These are phyloP conservation scores for Pyrenula massariospora DNA, from an alignment of 495 filamentous ascomycete species.

Conservation along the genomic window DNA sequence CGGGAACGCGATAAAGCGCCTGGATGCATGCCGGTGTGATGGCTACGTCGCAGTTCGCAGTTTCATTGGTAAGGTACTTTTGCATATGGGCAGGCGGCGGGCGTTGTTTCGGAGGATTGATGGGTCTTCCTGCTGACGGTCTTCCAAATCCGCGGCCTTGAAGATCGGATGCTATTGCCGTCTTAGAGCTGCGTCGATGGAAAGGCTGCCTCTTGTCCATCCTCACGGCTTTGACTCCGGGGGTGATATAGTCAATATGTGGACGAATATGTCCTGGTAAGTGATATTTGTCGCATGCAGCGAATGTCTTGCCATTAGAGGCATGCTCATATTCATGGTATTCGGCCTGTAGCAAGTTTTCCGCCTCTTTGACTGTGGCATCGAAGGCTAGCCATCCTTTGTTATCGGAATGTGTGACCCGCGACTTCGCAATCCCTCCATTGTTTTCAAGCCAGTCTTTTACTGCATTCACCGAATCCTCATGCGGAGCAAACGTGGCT, in stretches of 20 bases:
- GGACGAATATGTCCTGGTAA: slow-evolving; percentile 27
- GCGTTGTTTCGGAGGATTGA: neutral
- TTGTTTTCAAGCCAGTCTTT: slow-evolving; percentile 25
- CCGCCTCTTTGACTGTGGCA: slow-evolving; percentile 28
- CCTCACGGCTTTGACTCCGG: slow-evolving; percentile 11
- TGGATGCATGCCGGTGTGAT: slow-evolving; percentile 45
- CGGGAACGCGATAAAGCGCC: slow-evolving; percentile 40
- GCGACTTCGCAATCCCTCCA: slow-evolving; percentile 25
- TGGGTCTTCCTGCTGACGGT: neutral
- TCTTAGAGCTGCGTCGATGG: neutral
- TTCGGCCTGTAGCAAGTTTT: slow-evolving; percentile 38
- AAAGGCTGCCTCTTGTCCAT: neutral
- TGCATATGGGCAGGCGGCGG: neutral
- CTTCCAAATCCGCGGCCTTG: neutral
- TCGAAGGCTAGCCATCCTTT: slow-evolving; percentile 32
- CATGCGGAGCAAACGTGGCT: slow-evolving; percentile 28
- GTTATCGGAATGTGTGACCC: slow-evolving; percentile 23
- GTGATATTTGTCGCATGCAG: slow-evolving; percentile 32
- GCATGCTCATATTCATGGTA: slow-evolving; percentile 37
- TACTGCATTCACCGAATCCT: slow-evolving; percentile 21
- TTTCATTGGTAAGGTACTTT: neutral
- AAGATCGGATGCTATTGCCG: neutral
- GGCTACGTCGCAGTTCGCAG: slow-evolving; percentile 22
- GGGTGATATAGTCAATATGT: slow-evolving; percentile 39
- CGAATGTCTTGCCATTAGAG: slow-evolving; percentile 19